These are phyloP conservation scores for Chenopodium formosanum DNA, from an alignment of 148 eudicot species.

Conservation along the genomic window DNA sequence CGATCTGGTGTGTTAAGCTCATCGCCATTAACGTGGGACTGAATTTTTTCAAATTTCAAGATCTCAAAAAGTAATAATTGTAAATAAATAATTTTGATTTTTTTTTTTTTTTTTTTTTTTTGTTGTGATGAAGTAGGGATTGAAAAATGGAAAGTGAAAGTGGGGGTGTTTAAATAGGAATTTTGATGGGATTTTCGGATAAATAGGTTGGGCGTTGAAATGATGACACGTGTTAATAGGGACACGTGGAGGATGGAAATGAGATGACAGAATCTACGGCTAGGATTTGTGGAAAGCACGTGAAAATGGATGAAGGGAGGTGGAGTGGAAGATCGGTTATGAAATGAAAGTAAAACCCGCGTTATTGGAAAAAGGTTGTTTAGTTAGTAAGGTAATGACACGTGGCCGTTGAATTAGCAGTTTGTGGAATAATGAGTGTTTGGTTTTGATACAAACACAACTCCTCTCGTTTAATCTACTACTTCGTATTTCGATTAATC, in stretches of 20 bases:
- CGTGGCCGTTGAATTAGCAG: background rate
- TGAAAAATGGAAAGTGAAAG: background rate
- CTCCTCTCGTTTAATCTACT: too few relatives aligned
- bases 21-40: slow-evolving; percentile 43
- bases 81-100: too few relatives aligned
- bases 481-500: too few relatives aligned
- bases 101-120: too few relatives aligned
- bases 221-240: background rate
- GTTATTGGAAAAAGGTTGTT: background rate
- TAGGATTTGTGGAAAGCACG: background rate
- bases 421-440: background rate
- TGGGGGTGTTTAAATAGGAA: background rate
- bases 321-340: background rate
- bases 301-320: background rate
- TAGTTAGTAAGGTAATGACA: background rate
- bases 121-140: too few relatives aligned
- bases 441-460: background rate
- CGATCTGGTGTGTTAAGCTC: slow-evolving; percentile 66
- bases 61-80: background rate
- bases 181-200: background rate
- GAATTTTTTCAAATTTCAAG: background rate
- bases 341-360: background rate
- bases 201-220: background rate
- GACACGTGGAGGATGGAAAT: background rate
- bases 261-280: background rate